Conservation (phyloP, 129 eudicot species). For the Gnaphalium uliginosum region DNA sequence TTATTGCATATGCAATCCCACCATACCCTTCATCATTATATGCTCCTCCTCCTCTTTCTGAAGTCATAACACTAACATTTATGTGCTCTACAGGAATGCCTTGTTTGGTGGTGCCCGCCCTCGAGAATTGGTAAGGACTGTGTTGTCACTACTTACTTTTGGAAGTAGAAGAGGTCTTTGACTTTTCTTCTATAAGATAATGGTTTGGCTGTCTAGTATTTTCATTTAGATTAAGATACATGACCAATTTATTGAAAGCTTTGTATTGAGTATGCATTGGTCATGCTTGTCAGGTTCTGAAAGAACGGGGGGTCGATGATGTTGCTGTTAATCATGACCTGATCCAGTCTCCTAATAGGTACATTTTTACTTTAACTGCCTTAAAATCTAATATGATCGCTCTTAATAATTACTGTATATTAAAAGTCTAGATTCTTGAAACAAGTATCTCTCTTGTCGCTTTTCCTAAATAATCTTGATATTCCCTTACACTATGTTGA, state of each 20-base stretch:
- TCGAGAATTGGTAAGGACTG: conserved; percentile 71
- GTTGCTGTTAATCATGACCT: conserved; percentile 39
- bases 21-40: background rate
- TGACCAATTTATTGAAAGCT: background rate
- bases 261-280: conserved; percentile 15
- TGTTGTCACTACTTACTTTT: background rate
- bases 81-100: conserved; percentile 45
- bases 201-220: background rate
- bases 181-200: background rate
- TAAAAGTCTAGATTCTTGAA: background rate
- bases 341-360: conserved; percentile 56
- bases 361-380: conserved; percentile 3
- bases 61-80: conserved; percentile 1
- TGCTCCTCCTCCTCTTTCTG: background rate
- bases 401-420: background rate
- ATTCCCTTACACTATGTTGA: background rate
- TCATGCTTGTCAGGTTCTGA: conserved; percentile 59
- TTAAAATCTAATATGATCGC: background rate
- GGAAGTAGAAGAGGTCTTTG: background rate
- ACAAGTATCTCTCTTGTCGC: background rate
- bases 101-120: conserved; percentile 96
- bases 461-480: background rate
- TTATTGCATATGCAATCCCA: background rate
- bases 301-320: conserved; percentile 78
- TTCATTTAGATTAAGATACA: background rate